Percentiles rank a stretch among this genome's conserved stretches.
Evolutionary conservation across 441 rosid species (phyloP).

Genomic region (Gossypium schwendimanii): DNA sequence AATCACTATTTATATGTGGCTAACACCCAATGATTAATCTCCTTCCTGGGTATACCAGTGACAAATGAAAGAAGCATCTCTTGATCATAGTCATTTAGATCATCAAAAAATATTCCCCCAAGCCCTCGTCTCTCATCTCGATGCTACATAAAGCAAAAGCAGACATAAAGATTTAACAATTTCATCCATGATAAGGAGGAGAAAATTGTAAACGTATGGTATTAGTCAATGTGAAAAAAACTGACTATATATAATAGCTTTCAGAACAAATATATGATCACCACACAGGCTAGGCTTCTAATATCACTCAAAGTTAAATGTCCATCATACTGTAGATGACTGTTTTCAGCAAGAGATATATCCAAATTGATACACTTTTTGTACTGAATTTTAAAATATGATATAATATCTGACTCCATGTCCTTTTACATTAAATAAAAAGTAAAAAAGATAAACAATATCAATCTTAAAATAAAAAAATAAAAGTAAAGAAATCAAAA

Average conservation of each 20-base stretch:
- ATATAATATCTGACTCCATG: neutral
- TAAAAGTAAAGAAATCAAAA: neutral
- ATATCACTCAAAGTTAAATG: neutral
- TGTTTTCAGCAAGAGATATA: neutral
- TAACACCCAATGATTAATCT: neutral
- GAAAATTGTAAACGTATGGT: neutral
- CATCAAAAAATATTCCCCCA: slow-evolving; percentile 96
- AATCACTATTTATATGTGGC: neutral
- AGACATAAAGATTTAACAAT: slow-evolving; percentile 9
- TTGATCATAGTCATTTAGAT: slow-evolving; percentile 79
- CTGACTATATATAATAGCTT: neutral
- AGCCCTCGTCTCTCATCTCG: slow-evolving; percentile 91
- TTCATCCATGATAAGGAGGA: neutral
- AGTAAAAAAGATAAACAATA: neutral
- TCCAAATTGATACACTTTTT: neutral
- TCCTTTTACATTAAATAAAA: neutral
- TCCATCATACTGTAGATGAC: neutral
- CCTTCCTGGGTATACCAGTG: slow-evolving; percentile 49
- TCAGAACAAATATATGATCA: neutral
- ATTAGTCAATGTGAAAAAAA: neutral
- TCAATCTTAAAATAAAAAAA: neutral
- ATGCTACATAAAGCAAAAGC: slow-evolving; percentile 48
- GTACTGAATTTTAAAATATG: neutral
- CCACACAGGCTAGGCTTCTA: neutral
- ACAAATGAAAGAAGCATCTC: slow-evolving; percentile 92